phyloP scores from a whole-genome alignment of 2,329 filamentous ascomycete species.

The Berkeleyomyces rouxiae region DNA sequence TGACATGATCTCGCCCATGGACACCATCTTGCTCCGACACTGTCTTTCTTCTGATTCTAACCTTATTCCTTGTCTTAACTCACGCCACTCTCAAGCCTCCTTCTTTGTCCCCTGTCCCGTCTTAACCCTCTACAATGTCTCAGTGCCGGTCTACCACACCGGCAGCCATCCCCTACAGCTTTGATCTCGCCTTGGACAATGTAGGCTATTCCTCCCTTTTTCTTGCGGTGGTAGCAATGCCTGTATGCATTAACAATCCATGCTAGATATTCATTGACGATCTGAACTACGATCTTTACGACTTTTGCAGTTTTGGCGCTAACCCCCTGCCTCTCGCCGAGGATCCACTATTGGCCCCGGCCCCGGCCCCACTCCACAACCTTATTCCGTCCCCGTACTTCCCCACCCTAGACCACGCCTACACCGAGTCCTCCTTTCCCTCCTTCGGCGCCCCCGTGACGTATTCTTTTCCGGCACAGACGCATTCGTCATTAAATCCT shows the following conservation, averaged over 20 bases:
- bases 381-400: neutral
- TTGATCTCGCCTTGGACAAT: neutral
- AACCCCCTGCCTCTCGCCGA: conserved; percentile 20
- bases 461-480: neutral
- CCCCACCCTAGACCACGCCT: neutral
- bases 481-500: neutral
- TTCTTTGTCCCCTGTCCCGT: neutral
- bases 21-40: neutral
- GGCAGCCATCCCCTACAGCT: neutral
- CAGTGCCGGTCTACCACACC: neutral
- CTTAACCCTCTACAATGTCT: neutral
- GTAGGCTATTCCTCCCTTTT: neutral
- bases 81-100: neutral
- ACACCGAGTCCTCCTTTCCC: neutral
- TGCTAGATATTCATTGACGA: conserved; percentile 13
- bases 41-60: neutral
- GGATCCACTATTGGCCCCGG: neutral
- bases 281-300: conserved; percentile 14
- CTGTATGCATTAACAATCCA: neutral
- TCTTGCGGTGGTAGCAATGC: neutral
- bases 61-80: neutral
- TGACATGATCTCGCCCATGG: neutral
- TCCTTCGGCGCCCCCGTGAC: neutral
- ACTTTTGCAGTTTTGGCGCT: conserved; percentile 8
- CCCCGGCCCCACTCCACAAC: neutral